Conservation (phyloP, 2,329 filamentous ascomycete genomes). For the Fusarium pseudoanthophilum region DNA sequence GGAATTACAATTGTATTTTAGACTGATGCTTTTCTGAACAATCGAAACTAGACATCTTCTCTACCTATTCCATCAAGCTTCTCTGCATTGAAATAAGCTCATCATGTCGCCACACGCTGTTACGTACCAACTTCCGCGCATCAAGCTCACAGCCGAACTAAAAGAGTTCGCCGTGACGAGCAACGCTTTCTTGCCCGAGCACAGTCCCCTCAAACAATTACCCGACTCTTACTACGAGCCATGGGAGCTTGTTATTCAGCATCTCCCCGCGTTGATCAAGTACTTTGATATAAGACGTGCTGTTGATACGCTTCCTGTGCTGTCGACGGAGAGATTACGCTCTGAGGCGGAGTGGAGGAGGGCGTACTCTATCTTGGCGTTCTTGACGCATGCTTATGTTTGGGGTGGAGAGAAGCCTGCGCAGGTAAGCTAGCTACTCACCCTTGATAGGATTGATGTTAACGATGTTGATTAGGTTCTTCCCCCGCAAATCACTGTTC, state of each 20-base stretch:
- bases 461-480: conserved; percentile 59
- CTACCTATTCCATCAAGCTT: background rate
- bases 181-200: conserved; percentile 81
- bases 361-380: conserved; percentile 81
- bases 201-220: conserved; percentile 73
- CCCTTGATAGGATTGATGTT: background rate
- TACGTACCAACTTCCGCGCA: conserved; percentile 22
- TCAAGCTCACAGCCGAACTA: conserved; percentile 44
- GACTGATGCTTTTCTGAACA: background rate
- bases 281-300: conserved; percentile 67
- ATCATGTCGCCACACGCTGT: conserved; percentile 59
- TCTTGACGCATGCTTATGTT: conserved; percentile 86
- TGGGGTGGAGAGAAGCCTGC: conserved; percentile 84
- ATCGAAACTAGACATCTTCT: too few relatives aligned
- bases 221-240: conserved; percentile 78
- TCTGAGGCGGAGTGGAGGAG: conserved; percentile 80
- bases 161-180: conserved; percentile 54
- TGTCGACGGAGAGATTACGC: conserved; percentile 72
- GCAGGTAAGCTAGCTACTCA: conserved; percentile 63
- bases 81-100: background rate
- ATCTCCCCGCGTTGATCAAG: conserved; percentile 74
- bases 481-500: conserved; percentile 80
- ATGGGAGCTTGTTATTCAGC: conserved; percentile 79
- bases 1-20: conserved; percentile 23
- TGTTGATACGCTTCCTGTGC: conserved; percentile 73